Evolutionary conservation across 2,329 filamentous ascomycete genomes (phyloP).

Genomic region (Trichoderma cornu-damae): DNA sequence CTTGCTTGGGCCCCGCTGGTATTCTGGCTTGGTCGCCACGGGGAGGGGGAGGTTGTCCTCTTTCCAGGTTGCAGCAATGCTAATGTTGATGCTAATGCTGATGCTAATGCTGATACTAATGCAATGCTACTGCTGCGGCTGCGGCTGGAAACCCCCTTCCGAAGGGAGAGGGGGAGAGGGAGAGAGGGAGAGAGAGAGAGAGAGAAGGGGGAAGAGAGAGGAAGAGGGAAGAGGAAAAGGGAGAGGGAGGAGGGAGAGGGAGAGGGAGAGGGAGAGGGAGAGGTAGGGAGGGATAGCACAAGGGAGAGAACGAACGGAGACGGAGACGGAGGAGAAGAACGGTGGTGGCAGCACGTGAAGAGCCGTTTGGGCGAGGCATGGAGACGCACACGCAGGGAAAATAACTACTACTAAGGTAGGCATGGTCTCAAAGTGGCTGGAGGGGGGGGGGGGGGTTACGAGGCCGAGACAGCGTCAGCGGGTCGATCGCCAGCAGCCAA

Average conservation of each 20-base stretch:
- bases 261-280: not conserved
- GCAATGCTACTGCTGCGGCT: not conserved
- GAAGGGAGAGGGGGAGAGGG: slow-evolving; percentile 1
- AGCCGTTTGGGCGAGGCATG: not conserved
- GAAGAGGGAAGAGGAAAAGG: not conserved
- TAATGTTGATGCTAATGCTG: not conserved
- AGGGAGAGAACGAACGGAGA: not conserved
- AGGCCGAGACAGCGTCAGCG: slow-evolving; percentile 16
- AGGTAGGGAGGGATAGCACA: not conserved
- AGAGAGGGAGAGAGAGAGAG: not conserved
- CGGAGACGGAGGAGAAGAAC: not conserved
- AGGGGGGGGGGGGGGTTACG: too few species aligned
- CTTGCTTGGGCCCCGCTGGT: not conserved
- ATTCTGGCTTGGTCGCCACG: not conserved
- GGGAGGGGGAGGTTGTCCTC: too few species aligned
- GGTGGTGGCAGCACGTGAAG: slow-evolving; percentile 18
- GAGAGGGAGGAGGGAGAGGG: not conserved
- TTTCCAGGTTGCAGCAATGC: not conserved
- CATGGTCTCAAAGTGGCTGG: too few species aligned
- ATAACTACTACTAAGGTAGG: too few species aligned
- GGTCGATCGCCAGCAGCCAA: not conserved
- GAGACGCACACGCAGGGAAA: not conserved
- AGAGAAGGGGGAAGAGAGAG: not conserved
- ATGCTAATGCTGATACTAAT: not conserved
- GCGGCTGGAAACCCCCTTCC: not conserved